These are phyloP conservation scores for Botrytis deweyae DNA, from an alignment of 2,329 filamentous ascomycete species.

Conservation along the genomic window DNA sequence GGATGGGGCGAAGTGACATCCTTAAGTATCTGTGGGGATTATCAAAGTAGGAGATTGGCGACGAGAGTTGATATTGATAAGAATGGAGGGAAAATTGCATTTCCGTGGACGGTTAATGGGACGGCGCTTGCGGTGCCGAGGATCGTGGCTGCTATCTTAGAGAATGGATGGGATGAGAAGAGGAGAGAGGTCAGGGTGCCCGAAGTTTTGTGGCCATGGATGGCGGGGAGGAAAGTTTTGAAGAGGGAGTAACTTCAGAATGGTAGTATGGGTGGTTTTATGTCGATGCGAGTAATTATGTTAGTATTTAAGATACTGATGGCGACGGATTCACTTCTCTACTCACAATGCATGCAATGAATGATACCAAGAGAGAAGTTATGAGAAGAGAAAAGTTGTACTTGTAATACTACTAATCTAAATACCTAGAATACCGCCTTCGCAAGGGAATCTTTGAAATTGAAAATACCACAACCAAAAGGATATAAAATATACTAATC, in stretches of 20 bases:
- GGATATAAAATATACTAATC: slow-evolving; percentile 23
- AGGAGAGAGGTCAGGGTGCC: slow-evolving; percentile 70
- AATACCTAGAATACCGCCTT: background rate
- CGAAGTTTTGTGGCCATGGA: slow-evolving; percentile 76
- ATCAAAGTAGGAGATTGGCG: slow-evolving; percentile 79
- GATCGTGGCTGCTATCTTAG: slow-evolving; percentile 82
- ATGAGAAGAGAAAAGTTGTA: slow-evolving; percentile 2
- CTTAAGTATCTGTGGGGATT: slow-evolving; percentile 89
- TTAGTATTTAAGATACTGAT: background rate
- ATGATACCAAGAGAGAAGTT: background rate
- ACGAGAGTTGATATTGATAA: slow-evolving; percentile 64
- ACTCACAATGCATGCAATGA: background rate
- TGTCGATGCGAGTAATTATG: background rate
- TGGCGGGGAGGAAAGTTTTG: slow-evolving; percentile 73
- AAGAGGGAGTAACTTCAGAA: slow-evolving; percentile 3
- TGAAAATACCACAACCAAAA: slow-evolving; percentile 16
- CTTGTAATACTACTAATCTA: slow-evolving; percentile 2
- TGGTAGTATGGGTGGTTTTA: background rate
- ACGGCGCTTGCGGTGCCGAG: slow-evolving; percentile 90
- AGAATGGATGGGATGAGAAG: slow-evolving; percentile 82
- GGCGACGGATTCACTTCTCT: background rate
- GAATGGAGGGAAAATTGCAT: slow-evolving; percentile 57
- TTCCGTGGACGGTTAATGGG: slow-evolving; percentile 89
- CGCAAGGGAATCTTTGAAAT: slow-evolving; percentile 5
- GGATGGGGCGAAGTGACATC: slow-evolving; percentile 95